Conservation (phyloP, 106 monocot genomes). For the Ottelia alismoides region DNA sequence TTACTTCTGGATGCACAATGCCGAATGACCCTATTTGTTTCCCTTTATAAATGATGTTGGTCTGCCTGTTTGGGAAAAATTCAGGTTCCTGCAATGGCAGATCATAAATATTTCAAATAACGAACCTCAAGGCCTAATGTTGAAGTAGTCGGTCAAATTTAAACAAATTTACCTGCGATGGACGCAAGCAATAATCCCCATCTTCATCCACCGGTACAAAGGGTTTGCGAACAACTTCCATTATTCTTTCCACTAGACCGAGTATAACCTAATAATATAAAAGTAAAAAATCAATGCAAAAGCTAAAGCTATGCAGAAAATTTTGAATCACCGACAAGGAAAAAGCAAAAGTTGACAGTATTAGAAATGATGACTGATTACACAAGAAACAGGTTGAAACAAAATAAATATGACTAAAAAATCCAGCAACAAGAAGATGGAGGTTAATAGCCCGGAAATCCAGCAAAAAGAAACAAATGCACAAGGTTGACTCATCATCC, state of each 20-base stretch:
- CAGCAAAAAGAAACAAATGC: too few species aligned
- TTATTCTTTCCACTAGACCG: constrained; percentile 9
- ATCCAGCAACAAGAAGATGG: too few species aligned
- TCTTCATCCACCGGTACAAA: background rate
- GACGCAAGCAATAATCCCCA: constrained; percentile 2
- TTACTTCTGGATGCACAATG: constrained; percentile 13
- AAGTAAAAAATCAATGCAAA: too few species aligned
- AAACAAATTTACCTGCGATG: constrained; percentile 3
- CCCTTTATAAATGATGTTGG: constrained; percentile 7
- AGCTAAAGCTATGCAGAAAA: too few species aligned
- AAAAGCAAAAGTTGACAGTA: too few species aligned
- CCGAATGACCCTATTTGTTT: constrained; percentile 8
- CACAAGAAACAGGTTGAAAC: too few species aligned
- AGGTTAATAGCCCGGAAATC: too few species aligned
- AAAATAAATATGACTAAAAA: too few species aligned
- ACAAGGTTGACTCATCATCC: too few species aligned
- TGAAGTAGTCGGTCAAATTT: background rate
- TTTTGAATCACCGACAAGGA: too few species aligned
- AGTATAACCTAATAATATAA: constrained; percentile 7
- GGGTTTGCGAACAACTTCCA: constrained; percentile 8
- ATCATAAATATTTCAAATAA: too few species aligned
- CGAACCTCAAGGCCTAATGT: background rate
- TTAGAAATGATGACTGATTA: too few species aligned
- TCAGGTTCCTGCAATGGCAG: constrained; percentile 7
- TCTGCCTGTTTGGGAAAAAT: constrained; percentile 8